These are phyloP conservation scores for Lepiota brunneoincarnata DNA, from an alignment of 768 basidiomycete species.

Conservation along the genomic window DNA sequence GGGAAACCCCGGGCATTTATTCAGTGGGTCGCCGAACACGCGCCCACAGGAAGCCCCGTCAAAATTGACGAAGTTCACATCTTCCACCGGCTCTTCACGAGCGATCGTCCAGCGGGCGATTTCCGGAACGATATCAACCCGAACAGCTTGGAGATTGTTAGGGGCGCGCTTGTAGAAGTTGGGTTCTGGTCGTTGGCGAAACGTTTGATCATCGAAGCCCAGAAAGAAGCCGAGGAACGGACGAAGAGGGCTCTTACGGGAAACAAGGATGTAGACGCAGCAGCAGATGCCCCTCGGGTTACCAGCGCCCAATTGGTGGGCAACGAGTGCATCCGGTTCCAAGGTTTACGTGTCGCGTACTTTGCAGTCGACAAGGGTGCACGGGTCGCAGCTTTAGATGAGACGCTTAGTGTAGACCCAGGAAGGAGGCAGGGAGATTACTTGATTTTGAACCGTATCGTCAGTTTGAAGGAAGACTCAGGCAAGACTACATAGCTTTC, in stretches of 20 bases:
- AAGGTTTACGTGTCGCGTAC: constrained; percentile 93
- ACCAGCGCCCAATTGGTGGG: constrained; percentile 81
- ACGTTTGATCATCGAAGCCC: constrained; percentile 59
- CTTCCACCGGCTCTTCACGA: constrained; percentile 93
- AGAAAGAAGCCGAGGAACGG: constrained; percentile 58
- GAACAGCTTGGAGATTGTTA: constrained; percentile 75
- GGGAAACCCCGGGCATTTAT: constrained; percentile 93
- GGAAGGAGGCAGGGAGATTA: constrained; percentile 67
- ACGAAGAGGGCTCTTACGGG: constrained; percentile 59
- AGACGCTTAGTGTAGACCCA: constrained; percentile 38
- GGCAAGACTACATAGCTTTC: constrained; percentile 52
- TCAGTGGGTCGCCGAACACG: constrained; percentile 94
- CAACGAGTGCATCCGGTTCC: constrained; percentile 93
- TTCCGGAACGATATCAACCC: constrained; percentile 83
- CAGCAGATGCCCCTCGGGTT: constrained; percentile 64
- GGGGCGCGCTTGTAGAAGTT: constrained; percentile 80
- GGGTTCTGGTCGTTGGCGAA: constrained; percentile 88
- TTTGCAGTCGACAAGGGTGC: constrained; percentile 92
- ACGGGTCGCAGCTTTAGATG: constrained; percentile 60
- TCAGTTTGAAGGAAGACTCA: constrained; percentile 91
- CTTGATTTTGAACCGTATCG: constrained; percentile 87
- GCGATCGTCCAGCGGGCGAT: constrained; percentile 84
- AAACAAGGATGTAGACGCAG: constrained; percentile 30
- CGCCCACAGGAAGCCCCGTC: constrained; percentile 76
- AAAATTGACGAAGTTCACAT: constrained; percentile 85